Conservation (phyloP, 2,329 filamentous ascomycete genomes). For the Tolypocladium ovalisporum region DNA sequence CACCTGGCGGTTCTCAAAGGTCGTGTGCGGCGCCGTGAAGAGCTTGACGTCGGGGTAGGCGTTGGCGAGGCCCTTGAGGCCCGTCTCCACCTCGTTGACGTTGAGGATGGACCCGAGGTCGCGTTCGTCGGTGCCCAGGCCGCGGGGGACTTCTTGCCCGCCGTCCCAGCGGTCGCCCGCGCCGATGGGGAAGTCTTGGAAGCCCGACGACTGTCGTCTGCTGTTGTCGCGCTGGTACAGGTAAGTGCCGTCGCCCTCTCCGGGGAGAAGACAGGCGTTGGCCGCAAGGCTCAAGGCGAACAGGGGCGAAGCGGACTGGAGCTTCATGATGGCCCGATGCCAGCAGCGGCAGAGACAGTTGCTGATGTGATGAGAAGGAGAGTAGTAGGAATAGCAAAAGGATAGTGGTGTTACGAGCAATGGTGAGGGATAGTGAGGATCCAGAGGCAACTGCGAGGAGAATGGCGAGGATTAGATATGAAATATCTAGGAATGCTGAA, state of each 20-base stretch:
- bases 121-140: conserved; percentile 21
- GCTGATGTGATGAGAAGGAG: background rate
- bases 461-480: background rate
- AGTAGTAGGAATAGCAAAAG: background rate
- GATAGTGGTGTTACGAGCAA: background rate
- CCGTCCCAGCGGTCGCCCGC: conserved; percentile 30
- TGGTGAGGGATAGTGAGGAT: background rate
- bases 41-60: conserved; percentile 26
- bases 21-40: conserved; percentile 31
- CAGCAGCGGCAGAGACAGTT: background rate
- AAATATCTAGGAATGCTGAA: too few species aligned
- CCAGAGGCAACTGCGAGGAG: background rate
- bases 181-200: conserved; percentile 21
- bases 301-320: conserved; percentile 7
- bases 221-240: background rate
- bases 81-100: conserved; percentile 31
- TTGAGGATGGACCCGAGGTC: conserved; percentile 33
- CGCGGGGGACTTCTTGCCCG: conserved; percentile 23
- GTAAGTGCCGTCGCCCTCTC: conserved; percentile 16
- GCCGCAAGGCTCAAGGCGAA: conserved; percentile 11
- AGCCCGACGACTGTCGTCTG: conserved; percentile 1
- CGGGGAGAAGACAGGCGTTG: conserved; percentile 25
- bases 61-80: conserved; percentile 28
- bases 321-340: conserved; percentile 15
- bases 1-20: conserved; percentile 28